Evolutionary conservation across 768 basidiomycete species (phyloP), one percentile per base, ranked within the genome.

Genomic region (Sarcomyxa edulis): DNA sequence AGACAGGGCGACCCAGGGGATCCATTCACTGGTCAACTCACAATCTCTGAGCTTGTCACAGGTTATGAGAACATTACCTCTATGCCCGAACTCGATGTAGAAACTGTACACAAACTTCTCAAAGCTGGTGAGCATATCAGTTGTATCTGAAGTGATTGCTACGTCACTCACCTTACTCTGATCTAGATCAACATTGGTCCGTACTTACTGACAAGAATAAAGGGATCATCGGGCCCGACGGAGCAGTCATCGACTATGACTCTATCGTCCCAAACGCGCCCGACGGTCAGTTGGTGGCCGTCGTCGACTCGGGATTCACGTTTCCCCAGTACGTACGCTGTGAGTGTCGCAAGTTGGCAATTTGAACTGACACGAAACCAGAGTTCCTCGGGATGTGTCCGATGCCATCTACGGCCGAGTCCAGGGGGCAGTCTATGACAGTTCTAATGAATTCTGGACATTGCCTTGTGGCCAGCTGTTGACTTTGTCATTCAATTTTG

Each of bases 391-490:
- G 7, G 15, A 25, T n/a, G 69, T 88, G 44, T 75, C 84, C 5
- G 84, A 90, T 47, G 81, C 81, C 14, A 87, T 90, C 45, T 90
- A 90, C 49, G 82, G 86, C 8, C 75, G 83, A 26, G 82, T 89
- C 7, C 74, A 71, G 40, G 85, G 81, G 21, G 85, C 88, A 7
- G 66, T 69, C 35, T 88, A 81, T 58, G 77, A 80, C 47, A 45
- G 63, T 7, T 49, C 57, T 6, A 68, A 64, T 27, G 65, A 76
- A 42, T 68, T 74, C 41, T 90, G 88, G 88, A 70, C 74, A 2
- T 58, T 90, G 0, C 88, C 87, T 2, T 90, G 87, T 52, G 74
- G 69, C 4, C 83, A 87, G 58, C 59, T 76, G 50, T 68, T 90
- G 42, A 86, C 82, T 37, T 49, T 90, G 26, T 74, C 78, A 4